phyloP scores from a whole-genome alignment of 768 basidiomycete species.

The Polyporus arcularius region DNA sequence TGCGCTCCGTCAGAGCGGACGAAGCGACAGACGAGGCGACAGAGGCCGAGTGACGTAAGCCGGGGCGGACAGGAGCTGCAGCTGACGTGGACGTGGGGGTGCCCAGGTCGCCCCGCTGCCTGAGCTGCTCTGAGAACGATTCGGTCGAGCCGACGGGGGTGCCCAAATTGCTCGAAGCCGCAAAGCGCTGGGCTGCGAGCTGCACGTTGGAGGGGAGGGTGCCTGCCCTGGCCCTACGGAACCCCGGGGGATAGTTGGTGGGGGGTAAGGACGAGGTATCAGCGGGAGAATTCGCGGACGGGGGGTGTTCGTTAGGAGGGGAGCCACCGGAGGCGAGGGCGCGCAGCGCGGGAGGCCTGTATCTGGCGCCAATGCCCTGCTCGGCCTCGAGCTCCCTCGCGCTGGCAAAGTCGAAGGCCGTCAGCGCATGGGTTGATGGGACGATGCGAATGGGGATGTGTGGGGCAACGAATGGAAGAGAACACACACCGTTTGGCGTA shows the following conservation, averaged over 20 bases:
- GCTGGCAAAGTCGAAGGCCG: conserved; percentile 40
- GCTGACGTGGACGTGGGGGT: conserved; percentile 38
- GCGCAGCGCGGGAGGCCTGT: conserved; percentile 80
- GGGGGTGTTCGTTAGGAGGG: conserved; percentile 66
- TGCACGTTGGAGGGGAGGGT: conserved; percentile 96
- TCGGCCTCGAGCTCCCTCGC: conserved; percentile 85
- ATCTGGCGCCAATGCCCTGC: conserved; percentile 64
- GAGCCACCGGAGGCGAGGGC: conserved; percentile 67
- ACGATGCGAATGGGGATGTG: conserved; percentile 10
- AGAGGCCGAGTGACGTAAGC: conserved; percentile 74
- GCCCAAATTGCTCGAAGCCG: conserved; percentile 58
- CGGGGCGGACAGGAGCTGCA: conserved; percentile 57
- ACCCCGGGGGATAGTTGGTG: conserved; percentile 81
- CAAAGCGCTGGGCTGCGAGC: conserved; percentile 81
- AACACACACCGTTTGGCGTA: conserved; percentile 76
- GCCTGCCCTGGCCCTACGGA: conserved; percentile 94
- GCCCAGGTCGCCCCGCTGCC: conserved; percentile 37
- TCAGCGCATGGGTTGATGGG: conserved; percentile 1
- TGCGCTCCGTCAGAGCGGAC: conserved; percentile 57
- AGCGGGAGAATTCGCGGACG: conserved; percentile 57
- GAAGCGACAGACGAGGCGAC: conserved; percentile 62
- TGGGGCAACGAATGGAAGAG: conserved; percentile 21
- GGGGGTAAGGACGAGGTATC: conserved; percentile 63
- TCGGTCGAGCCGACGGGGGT: conserved; percentile 51
- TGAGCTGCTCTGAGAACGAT: conserved; percentile 47